phyloP scores from a whole-genome alignment of 2,329 filamentous ascomycete species.

The Sporothrix mexicana region DNA sequence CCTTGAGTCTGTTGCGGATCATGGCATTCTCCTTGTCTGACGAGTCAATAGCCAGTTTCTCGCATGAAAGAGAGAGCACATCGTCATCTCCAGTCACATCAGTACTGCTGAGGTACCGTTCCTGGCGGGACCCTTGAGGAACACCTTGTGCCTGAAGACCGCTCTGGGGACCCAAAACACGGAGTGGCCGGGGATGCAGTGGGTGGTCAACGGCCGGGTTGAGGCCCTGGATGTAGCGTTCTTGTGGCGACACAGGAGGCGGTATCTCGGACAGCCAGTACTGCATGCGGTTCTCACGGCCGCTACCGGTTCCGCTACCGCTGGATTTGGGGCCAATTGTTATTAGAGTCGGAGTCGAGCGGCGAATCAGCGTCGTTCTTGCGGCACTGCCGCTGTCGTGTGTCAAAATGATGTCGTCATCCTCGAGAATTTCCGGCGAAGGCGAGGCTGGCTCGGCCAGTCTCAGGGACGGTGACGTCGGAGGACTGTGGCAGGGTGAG shows the following conservation, averaged over 20 bases:
- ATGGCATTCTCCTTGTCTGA: constrained; percentile 33
- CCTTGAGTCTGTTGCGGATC: constrained; percentile 8
- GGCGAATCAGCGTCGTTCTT: constrained; percentile 6
- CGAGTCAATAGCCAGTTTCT: constrained; percentile 25
- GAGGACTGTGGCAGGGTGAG: constrained; percentile 18
- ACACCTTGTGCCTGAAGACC: too few species aligned
- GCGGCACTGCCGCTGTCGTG: constrained; percentile 24
- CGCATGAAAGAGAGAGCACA: constrained; percentile 15
- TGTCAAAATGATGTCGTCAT: constrained; percentile 20
- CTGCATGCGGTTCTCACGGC: constrained; percentile 35
- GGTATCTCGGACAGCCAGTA: constrained; percentile 38
- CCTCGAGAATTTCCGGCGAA: not conserved
- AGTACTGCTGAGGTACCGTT: constrained; percentile 19
- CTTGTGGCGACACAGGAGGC: constrained; percentile 35
- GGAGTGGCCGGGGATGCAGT: constrained; percentile 38
- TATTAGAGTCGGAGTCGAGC: constrained; percentile 21
- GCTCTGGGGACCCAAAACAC: not conserved
- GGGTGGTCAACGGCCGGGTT: constrained; percentile 36
- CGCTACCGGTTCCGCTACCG: not conserved
- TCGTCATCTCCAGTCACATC: constrained; percentile 3
- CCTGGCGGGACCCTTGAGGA: not conserved
- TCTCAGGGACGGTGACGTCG: constrained; percentile 11
- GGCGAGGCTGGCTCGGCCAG: constrained; percentile 20
- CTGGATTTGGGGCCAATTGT: constrained; percentile 22
- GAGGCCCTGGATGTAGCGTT: constrained; percentile 38